Base-by-base conservation (phyloP, 257 asterid genomes). In the Solanum megistacrolobum region DNA sequence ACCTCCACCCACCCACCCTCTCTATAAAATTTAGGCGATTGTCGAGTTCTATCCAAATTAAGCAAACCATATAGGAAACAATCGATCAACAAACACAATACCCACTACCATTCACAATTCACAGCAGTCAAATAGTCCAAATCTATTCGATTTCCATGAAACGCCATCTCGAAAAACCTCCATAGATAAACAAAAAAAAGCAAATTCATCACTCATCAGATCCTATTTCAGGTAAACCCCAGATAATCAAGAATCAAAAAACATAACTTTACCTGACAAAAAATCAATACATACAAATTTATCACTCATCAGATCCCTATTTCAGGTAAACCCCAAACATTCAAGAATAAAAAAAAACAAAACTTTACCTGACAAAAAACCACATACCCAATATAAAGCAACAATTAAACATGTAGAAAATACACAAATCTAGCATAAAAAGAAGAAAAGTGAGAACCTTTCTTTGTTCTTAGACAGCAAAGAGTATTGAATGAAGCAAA, bases 261-360 rank as follows among this genome's bases (percentile, higher is more conserved):
- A 12, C 29, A 48, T 3, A 46, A 9, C n/a, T 81, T 81, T 20
- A 46, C 41, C 27, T 29, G 27, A 48, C 39, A 48, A 48, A 46
- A 81, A 20, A 72, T 5, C 71, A 41, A 71, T 4, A 43, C 10
- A 72, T 20, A 32, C 41, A 65, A n/a, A 82, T 82, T 20, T 16
- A 20, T 48, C 34, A 79, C 76, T n/a, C 85, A 52, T 81, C 85
- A 69, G 90, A 89, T 89, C 87, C 89, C 89, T 55, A 88, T 25
- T 10, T 60, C 29, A 46, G 69, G 46, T 21, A 36, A 25, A 41
- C 12, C n/a, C 58, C 69, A 72, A 48, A 79, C 52, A 41, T 3
- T 27, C 65, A 79, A 13, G 5, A 46, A 79, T 79, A 14, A 14
- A 78, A 48, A 29, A 55, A 29, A 23, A 12, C 29, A 81, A 29